Evolutionary conservation across 371 early-diverging fungal genomes (phyloP), one percentile per base, ranked within the genome.

Genomic region (Dichotomocladium elegans): DNA sequence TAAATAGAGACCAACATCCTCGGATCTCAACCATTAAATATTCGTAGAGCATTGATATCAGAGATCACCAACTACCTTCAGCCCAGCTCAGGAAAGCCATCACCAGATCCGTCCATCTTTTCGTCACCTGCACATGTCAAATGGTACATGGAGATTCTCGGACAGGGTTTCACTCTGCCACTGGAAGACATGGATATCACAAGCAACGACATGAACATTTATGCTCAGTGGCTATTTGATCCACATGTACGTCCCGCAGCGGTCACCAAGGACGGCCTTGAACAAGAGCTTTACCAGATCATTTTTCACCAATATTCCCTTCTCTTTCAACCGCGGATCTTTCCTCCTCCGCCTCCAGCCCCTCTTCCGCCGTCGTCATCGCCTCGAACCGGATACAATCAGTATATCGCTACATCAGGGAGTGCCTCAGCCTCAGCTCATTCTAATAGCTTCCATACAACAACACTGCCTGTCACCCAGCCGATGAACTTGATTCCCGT

Each of bases 81-180:
- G 22, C 77, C 81, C 34, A 34, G 64, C 3, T 49, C 64, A 26
- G 63, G 64, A 49, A 72, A 73, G 49, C 59, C 49, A 40, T 50
- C 60, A 29, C 74, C 75, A 47, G 82, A 82, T 59, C 71, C 74
- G n/a, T 61, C 67, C 35, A 62, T 83, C 25, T 79, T 86, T 46
- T 57, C 72, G 15, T 82, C 86, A 6, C 80, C 80, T 24, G 81
- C 84, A 7, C 93, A 93, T 64, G 89, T 93, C 24, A 73, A 75
- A 47, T 93, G 91, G 91, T 82, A 77, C 41, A 88, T 90, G 90
- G 91, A 90, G 64, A 82, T 90, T 4, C 61, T 91, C 15, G 93
- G 91, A 1, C 89, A 89, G 64, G 91, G 91, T 2, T 88, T 93
- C 47, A 71, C 78, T 27, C 69, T 93, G 29, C 91, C 91, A 1